Base-by-base conservation (phyloP, 176 grass and related monocot genomes). In the Tuctoria greenei region DNA sequence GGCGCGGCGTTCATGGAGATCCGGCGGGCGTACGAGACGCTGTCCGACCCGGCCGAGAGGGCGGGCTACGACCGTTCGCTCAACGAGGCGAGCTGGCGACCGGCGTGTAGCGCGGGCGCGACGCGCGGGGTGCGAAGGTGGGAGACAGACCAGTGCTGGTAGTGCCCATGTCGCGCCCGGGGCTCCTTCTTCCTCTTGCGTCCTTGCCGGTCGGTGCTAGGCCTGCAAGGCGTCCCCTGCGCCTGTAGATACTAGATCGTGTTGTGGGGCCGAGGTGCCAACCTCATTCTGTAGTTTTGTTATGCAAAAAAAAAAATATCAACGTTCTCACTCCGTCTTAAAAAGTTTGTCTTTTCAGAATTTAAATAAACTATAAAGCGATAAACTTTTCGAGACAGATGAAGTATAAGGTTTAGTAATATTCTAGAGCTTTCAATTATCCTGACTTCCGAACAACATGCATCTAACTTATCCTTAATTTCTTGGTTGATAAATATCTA, bases 71-170 rank as follows among this genome's bases (percentile, higher is more conserved):
- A 88, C 67, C 17, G 75, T 69, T 88, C 88, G 45, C 76, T 88
- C 69, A 47, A 25, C 34, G 39, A 5, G 39, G 58, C 36, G 5
- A 47, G 36, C 16, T 26, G 31, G 14, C 4, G n/a, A 71, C 59
- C 51, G 17, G 51, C 35, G 73, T 83, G 26, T 10, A 57, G 36
- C 34, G 58, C 36, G 5, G 63, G 36, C 16, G 14, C 4, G n/a
- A 71, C 59, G 59, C n/a, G n/a, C n/a, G 69, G 86, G 26, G 50
- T 57, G 58, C 64, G 88, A 61, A 78, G 92, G 73, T 95, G 86
- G 92, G 88, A 84, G 57, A 90, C 84, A 6, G 85, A 91, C 69
- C 85, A 94, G 72, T 93, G 91, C 84, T 93, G 91, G 91, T 87
- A 79, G 35, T 11, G 10, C n/a, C 15, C 28, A 20, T 42, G 38